Evolutionary conservation across 257 asterid species (phyloP).

Genomic region (Thymus mandschuricus): DNA sequence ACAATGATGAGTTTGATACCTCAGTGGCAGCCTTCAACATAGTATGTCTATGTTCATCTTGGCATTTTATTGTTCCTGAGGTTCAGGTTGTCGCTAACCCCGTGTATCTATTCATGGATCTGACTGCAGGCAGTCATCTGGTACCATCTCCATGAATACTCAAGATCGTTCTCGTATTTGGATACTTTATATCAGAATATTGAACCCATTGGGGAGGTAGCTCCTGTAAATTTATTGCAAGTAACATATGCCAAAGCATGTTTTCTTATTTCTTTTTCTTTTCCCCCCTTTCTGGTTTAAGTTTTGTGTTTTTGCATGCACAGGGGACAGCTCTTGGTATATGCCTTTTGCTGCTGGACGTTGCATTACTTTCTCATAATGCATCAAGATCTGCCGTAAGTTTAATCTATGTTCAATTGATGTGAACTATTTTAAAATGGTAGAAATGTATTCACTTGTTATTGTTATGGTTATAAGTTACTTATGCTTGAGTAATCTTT

Average conservation of each 20-base stretch:
- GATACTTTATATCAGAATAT: constrained; percentile 71
- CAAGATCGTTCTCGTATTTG: constrained; percentile 66
- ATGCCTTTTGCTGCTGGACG: constrained; percentile 83
- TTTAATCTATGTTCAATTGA: constrained; percentile 20
- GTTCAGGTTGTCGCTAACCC: constrained; percentile 15
- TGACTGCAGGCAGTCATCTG: constrained; percentile 77
- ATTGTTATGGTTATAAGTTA: background rate
- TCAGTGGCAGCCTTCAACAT: constrained; percentile 63
- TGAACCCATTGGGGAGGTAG: constrained; percentile 83
- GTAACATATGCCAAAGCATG: background rate
- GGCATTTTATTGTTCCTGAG: constrained; percentile 24
- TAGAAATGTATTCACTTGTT: background rate
- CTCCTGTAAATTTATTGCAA: constrained; percentile 2
- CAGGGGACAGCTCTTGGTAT: constrained; percentile 79
- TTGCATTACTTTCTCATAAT: constrained; percentile 62
- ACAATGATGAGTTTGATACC: constrained; percentile 58
- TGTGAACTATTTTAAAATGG: constrained; percentile 4
- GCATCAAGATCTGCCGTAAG: constrained; percentile 76
- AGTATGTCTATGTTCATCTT: constrained; percentile 44
- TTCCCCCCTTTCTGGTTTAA: background rate
- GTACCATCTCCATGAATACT: constrained; percentile 82
- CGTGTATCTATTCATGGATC: constrained; percentile 28
- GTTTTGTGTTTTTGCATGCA: constrained; percentile 39
- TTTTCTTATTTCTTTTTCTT: background rate
- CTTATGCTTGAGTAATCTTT: background rate